Percentiles rank a stretch among this genome's conserved stretches.
Evolutionary conservation across 257 asterid genomes (phyloP).

Genomic region (Solanum commersonii): DNA sequence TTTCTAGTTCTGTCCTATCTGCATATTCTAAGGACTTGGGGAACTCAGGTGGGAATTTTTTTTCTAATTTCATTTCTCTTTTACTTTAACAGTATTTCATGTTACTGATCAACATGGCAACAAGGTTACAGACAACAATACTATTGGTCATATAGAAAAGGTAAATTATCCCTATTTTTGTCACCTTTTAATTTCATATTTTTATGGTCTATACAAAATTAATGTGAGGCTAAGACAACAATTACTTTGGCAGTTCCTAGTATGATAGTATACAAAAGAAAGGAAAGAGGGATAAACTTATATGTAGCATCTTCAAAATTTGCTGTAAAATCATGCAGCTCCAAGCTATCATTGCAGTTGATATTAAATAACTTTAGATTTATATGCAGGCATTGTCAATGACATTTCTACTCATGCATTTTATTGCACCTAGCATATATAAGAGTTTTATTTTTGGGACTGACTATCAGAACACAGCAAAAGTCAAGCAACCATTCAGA

Average conservation of each 20-base stretch:
- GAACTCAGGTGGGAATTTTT: background rate
- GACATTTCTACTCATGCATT: background rate
- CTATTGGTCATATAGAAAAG: conserved; percentile 79
- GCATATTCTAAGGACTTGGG: background rate
- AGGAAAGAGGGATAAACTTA: background rate
- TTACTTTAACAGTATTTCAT: conserved; percentile 67
- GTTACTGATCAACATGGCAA: conserved; percentile 93
- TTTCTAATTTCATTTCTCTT: conserved; percentile 8
- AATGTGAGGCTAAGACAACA: background rate
- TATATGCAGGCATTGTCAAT: background rate
- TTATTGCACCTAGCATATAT: background rate
- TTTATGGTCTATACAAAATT: background rate
- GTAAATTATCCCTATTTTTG: conserved; percentile 19
- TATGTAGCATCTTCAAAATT: background rate
- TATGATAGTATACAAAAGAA: background rate
- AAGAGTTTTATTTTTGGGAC: background rate
- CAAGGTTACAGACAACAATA: conserved; percentile 56
- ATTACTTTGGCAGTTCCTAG: background rate
- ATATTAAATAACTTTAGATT: background rate
- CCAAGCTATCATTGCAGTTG: background rate
- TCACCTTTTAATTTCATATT: background rate
- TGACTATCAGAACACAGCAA: background rate
- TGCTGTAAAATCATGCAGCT: background rate
- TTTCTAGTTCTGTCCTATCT: background rate
- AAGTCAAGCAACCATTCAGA: background rate